Conservation (phyloP, 1,139 yeast genomes). For the Pichia sp. region DNA sequence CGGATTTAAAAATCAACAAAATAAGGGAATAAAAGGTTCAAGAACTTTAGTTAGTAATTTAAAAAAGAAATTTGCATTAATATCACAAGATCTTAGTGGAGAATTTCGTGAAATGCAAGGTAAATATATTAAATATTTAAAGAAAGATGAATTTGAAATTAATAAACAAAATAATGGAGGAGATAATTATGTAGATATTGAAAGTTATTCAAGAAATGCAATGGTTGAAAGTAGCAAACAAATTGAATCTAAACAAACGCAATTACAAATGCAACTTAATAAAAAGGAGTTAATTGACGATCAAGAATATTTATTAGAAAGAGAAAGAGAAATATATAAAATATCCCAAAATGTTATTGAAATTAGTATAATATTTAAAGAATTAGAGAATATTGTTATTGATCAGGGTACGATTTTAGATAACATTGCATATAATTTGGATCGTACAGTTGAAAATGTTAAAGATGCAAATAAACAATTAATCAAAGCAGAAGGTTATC, state of each 20-base stretch:
- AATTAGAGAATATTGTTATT: conserved; percentile 83
- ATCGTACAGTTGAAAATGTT: conserved; percentile 69
- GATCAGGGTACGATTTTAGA: conserved; percentile 95
- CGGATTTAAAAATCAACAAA: too few species aligned
- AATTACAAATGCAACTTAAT: conserved; percentile 40
- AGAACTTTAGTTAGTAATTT: conserved; percentile 64
- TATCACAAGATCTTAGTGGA: conserved; percentile 73
- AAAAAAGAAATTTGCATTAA: conserved; percentile 77
- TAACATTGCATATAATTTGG: conserved; percentile 85
- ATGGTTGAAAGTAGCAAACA: conserved; percentile 27
- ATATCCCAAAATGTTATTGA: conserved; percentile 93
- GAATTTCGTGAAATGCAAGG: conserved; percentile 82
- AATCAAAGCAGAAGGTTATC: conserved; percentile 70
- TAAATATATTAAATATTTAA: conserved; percentile 70
- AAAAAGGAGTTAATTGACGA: conserved; percentile 23
- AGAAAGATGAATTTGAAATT: conserved; percentile 48
- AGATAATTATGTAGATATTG: conserved; percentile 17
- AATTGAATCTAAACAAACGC: conserved; percentile 41
- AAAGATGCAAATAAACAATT: conserved; percentile 75
- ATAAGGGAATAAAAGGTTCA: conserved; percentile 11
- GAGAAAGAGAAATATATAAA: conserved; percentile 85
- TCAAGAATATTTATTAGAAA: conserved; percentile 44
- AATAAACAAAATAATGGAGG: conserved; percentile 9
- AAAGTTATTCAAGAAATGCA: conserved; percentile 21
- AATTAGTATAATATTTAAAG: conserved; percentile 87